Evolutionary conservation across 148 eudicot species (phyloP), one percentile per base, ranked within the genome.

Genomic region (Rhododendron griersonianum): DNA sequence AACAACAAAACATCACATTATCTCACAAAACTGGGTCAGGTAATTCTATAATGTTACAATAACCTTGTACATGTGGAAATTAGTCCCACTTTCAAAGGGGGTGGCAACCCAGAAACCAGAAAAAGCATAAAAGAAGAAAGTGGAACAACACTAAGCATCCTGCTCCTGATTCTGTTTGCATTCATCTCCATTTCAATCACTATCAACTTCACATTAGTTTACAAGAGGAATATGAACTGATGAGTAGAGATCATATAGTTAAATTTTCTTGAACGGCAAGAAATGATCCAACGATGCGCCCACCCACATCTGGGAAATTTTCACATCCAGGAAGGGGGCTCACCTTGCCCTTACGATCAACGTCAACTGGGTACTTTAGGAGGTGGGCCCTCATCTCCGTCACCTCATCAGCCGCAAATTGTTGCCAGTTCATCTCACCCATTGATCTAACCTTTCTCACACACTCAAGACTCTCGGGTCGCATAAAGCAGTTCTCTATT

Each of bases 321-420:
- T 95, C 98, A 21, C 88, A 90, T 41, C 96, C 98, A 5, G 92
- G 91, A 73, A 97, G 93, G 18, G 96, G 91, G 85, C 53, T 93
- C 47, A 97, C 95, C 90, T 91, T 91, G 63, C 99, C 99, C 86
- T 82, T 91, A 33, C 92, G 89, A 85, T 93, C 98, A 82, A 95
- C 95, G 3, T 94, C 95, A 87, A 97, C 99, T 2, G 99, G 99
- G 88, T 97, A 97, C 83, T 92, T 95, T 14, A 97, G 85, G 83
- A 97, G 96, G 87, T 97, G 99, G 11, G 95, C 95, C 14, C 81
- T 92, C 98, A 97, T 92, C 81, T 95, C 98, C 4, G 95, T 85
- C 74, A 90, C 89, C 28, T 92, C 93, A n/a, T 91, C 90, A 3
- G 93, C 91, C 81, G 94, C 94, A 82, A 89, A 95, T 50, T 92